A percentile compares a stretch with the other conserved stretches of the same genome.
Conservation (phyloP, 495 filamentous ascomycete species). For the Xylaria palmicola region DNA sequence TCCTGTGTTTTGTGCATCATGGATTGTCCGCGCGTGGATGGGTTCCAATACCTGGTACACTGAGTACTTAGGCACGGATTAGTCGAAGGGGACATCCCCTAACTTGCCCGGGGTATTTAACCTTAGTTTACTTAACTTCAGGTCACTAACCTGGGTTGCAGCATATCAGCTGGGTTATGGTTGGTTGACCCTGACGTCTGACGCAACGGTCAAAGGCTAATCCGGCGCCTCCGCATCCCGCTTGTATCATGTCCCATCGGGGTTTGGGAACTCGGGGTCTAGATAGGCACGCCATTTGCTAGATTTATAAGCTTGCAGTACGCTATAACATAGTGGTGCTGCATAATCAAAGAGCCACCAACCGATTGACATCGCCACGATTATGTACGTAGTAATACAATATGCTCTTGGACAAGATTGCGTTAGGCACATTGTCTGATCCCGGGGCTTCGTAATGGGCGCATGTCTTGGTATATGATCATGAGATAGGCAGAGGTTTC, state of each 20-base stretch:
- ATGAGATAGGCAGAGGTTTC: background rate
- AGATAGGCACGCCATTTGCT: background rate
- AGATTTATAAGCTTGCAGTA: conserved; percentile 6
- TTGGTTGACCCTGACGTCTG: too few relatives aligned
- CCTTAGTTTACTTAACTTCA: too few relatives aligned
- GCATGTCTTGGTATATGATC: background rate
- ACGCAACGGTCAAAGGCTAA: background rate
- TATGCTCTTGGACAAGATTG: background rate
- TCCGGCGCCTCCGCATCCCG: background rate
- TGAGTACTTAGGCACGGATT: too few relatives aligned
- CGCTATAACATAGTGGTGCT: background rate
- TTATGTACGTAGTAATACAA: background rate
- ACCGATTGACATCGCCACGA: background rate
- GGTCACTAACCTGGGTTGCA: too few relatives aligned
- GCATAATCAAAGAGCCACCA: background rate
- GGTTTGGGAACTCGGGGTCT: conserved; percentile 7
- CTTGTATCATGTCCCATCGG: background rate
- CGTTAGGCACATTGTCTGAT: background rate
- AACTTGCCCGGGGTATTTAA: too few relatives aligned
- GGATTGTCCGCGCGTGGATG: too few relatives aligned
- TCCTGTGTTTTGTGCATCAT: too few relatives aligned
- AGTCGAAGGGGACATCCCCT: too few relatives aligned
- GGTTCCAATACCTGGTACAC: too few relatives aligned
- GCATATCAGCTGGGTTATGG: too few relatives aligned
- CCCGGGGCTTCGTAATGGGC: background rate